Evolutionary conservation across 805 yeast genomes (phyloP).

Genomic region (Spathaspora boniae): DNA sequence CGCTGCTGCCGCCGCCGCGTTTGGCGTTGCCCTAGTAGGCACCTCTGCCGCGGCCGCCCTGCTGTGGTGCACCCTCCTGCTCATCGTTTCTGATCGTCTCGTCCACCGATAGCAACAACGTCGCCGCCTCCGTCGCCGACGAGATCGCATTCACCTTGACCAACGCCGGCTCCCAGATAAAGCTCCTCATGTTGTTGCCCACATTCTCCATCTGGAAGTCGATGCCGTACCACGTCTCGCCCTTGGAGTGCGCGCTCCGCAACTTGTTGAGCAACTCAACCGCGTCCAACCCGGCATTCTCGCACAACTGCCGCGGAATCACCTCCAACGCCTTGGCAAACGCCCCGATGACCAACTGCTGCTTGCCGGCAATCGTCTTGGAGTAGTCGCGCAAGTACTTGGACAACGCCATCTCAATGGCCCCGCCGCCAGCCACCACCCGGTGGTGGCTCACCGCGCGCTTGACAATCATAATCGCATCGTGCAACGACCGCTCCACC

Average conservation of each 20-base stretch:
- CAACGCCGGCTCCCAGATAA: slow-evolving; percentile 97
- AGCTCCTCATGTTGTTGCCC: slow-evolving; percentile 78
- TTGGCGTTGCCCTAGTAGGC: slow-evolving; percentile 30
- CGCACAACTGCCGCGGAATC: slow-evolving; percentile 96
- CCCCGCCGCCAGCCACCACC: slow-evolving; percentile 99
- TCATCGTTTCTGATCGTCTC: slow-evolving; percentile 83
- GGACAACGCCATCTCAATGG: slow-evolving; percentile 95
- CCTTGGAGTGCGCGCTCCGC: slow-evolving; percentile 92
- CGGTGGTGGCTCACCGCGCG: slow-evolving; percentile 83
- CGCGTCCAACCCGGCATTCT: slow-evolving; percentile 98
- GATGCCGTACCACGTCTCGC: slow-evolving; percentile 88
- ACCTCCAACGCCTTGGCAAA: slow-evolving; percentile 94
- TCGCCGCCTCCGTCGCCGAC: slow-evolving; percentile 96
- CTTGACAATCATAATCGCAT: slow-evolving; percentile 97
- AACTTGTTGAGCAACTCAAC: slow-evolving; percentile 89
- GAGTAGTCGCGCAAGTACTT: slow-evolving; percentile 84
- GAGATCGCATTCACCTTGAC: slow-evolving; percentile 91
- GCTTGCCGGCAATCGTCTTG: slow-evolving; percentile 89
- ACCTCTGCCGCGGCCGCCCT: slow-evolving; percentile 67
- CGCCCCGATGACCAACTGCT: slow-evolving; percentile 87
- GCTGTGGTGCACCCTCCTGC: slow-evolving; percentile 42
- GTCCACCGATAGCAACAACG: slow-evolving; percentile 88
- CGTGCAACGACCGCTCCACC: slow-evolving; percentile 95
- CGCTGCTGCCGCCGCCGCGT: not conserved
- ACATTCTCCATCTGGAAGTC: slow-evolving; percentile 83